phyloP scores from a whole-genome alignment of 345 rosid species.

The Salix suchowensis region DNA sequence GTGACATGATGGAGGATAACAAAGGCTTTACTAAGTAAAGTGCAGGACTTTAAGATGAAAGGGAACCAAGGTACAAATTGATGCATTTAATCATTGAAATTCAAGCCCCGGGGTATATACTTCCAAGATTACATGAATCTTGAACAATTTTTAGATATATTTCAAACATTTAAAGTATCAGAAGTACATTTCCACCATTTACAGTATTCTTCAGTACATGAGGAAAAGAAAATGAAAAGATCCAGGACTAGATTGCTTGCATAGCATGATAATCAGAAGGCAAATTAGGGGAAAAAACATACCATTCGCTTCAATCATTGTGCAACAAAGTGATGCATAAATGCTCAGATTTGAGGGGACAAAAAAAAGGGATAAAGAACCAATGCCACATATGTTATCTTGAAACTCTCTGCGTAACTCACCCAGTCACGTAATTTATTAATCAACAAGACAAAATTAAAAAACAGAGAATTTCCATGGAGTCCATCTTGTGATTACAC shows the following conservation, averaged over 20 bases:
- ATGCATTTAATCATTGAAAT: not conserved
- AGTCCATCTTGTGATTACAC: not conserved
- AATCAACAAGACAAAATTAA: not conserved
- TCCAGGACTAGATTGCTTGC: not conserved
- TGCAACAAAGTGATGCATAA: not conserved
- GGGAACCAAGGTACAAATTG: not conserved
- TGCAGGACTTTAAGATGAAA: not conserved
- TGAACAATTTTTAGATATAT: not conserved
- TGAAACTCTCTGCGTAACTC: not conserved
- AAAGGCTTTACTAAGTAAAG: not conserved
- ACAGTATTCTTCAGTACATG: not conserved
- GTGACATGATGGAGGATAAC: not conserved
- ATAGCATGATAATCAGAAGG: not conserved
- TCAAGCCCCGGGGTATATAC: not conserved
- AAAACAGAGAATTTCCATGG: not conserved
- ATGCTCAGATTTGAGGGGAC: not conserved
- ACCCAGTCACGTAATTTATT: not conserved
- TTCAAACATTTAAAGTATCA: not conserved
- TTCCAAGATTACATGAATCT: not conserved
- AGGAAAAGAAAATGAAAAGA: not conserved
- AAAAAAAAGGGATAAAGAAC: not conserved
- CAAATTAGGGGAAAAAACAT: not conserved
- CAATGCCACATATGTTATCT: not conserved
- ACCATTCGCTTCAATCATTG: not conserved
- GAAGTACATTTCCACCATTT: not conserved